Evolutionary conservation across 306 rosid genomes (phyloP).

Genomic region (Dryas drummondii): DNA sequence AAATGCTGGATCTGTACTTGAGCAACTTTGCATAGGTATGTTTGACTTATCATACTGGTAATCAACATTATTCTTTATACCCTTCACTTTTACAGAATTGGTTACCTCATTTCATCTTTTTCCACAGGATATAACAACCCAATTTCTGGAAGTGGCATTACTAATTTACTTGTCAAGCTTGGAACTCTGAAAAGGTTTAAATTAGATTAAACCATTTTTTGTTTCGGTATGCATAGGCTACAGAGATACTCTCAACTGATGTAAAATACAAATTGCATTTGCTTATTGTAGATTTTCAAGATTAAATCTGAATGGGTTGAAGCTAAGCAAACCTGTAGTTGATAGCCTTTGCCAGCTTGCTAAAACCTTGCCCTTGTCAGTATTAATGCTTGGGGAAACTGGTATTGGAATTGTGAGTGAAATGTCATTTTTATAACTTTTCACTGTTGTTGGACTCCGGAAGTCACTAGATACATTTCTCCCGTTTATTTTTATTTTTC

Average conservation of each 20-base stretch:
- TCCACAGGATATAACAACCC: conserved; percentile 75
- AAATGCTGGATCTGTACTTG: conserved; percentile 55
- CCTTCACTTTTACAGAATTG: conserved; percentile 17
- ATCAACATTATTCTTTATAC: background rate
- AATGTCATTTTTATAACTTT: conserved; percentile 18
- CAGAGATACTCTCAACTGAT: conserved; percentile 20
- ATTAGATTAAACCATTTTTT: conserved; percentile 7
- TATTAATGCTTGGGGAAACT: conserved; percentile 68
- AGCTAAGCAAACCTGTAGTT: conserved; percentile 71
- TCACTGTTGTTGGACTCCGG: conserved; percentile 16
- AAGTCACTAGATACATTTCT: conserved; percentile 18
- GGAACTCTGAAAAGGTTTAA: conserved; percentile 66
- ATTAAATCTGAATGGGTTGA: conserved; percentile 75
- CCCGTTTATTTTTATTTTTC: conserved; percentile 17
- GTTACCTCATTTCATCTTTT: conserved; percentile 17
- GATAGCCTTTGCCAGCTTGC: conserved; percentile 71
- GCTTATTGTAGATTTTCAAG: conserved; percentile 59
- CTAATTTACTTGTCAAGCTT: conserved; percentile 69
- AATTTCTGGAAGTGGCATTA: conserved; percentile 60
- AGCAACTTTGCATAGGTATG: conserved; percentile 76
- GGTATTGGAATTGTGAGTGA: conserved; percentile 82
- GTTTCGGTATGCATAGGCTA: conserved; percentile 8
- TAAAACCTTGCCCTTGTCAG: conserved; percentile 56
- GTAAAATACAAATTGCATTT: conserved; percentile 9
- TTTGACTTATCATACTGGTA: conserved; percentile 21